Evolutionary conservation across 2,329 filamentous ascomycete genomes (phyloP), one percentile per base, ranked within the genome.

Genomic region (Shiraia bambusicola): DNA sequence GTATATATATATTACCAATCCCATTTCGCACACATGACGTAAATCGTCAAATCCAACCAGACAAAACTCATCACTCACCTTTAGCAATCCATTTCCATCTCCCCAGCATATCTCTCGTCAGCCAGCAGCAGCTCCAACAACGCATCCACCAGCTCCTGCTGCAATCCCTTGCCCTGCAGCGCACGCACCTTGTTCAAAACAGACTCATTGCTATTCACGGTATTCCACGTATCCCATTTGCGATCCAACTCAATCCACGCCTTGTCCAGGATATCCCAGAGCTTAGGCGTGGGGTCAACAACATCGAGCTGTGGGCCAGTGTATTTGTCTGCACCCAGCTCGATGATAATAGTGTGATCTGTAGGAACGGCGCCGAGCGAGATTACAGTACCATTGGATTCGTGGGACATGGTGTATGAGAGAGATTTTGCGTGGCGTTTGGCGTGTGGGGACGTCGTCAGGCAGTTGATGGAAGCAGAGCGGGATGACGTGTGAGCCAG

Each of bases 101-200:
- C 47, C 3, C 53, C 55, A 7, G 50, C 50, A 55, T 63, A 64
- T 42, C 65, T 43, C 40, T 53, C 52, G 46, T 69, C 66, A 32
- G 66, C 66, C 9, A 67, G 35, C 45, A 69, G 42, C 29, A 67
- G 29, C 49, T 69, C 66, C 29, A 67, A 35, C 12, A 69, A 45
- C 4, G 64, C 62, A 50, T 65, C 61, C 31, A 66, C 34, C 43
- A 68, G 40, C 34, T 58, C 56, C 37, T 50, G 38, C 35, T 59
- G 40, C 24, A 67, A 12, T 0, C 51, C 55, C 32, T 61, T 54
- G 10, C 58, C 61, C 34, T 61, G 54, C 38, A 69, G 31, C 28
- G 57, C 57, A 14, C 56, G 37, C 9, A 68, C 56, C 37, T 62
- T 63, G 13, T 57, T 61, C 13, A 57, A 32, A 15, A 65, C 50